Percentiles rank a stretch among this genome's conserved stretches.
These are phyloP conservation scores for Sclerotinia spermophila DNA, from an alignment of 2,329 filamentous ascomycete genomes.

Conservation along the genomic window DNA sequence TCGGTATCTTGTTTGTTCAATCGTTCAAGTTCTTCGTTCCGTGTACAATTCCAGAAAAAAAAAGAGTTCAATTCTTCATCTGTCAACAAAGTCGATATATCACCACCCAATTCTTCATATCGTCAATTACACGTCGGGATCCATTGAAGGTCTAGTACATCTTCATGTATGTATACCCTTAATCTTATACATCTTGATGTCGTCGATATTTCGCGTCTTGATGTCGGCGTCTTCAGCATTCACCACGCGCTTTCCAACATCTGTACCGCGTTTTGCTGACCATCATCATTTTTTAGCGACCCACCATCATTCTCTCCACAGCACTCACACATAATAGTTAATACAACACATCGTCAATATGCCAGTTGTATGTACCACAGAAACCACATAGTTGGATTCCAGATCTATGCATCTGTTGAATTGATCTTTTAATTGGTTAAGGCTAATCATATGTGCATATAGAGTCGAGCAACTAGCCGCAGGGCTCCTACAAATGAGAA, in stretches of 20 bases:
- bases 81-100: conserved; percentile 29
- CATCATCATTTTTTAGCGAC: conserved; percentile 22
- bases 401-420: not conserved
- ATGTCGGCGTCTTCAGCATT: conserved; percentile 5
- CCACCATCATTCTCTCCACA: conserved; percentile 20
- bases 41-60: conserved; percentile 9
- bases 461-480: conserved; percentile 66
- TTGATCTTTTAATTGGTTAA: not conserved
- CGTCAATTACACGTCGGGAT: conserved; percentile 23
- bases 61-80: conserved; percentile 16
- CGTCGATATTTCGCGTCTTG: conserved; percentile 29
- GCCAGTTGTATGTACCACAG: conserved; percentile 51
- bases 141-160: not conserved
- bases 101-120: conserved; percentile 16
- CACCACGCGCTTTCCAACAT: conserved; percentile 28
- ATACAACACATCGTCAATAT: conserved; percentile 39
- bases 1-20: conserved; percentile 15
- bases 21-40: conserved; percentile 13
- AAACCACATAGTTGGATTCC: conserved; percentile 9
- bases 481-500: conserved; percentile 86
- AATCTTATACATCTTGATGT: not conserved
- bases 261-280: conserved; percentile 34
- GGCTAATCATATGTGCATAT: conserved; percentile 39
- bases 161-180: conserved; percentile 29
- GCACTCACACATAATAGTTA: conserved; percentile 37